Conservation (phyloP, 2,329 filamentous ascomycete species). For the Drechmeria coniospora region DNA sequence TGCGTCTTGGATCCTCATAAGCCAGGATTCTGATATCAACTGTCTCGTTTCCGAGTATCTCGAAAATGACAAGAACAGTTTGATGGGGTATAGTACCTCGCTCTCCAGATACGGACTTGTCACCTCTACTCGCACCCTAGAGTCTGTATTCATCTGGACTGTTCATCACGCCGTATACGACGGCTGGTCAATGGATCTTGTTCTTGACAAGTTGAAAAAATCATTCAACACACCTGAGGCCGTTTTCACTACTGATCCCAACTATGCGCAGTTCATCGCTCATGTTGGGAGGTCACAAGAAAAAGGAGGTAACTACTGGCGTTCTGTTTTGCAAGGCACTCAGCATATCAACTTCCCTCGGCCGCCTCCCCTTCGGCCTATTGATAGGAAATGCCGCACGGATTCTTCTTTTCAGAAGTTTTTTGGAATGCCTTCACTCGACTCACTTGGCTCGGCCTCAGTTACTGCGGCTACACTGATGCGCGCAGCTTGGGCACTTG, state of each 20-base stretch:
- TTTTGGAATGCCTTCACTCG: no score
- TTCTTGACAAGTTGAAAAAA: conserved; percentile 5
- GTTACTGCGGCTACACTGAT: background rate
- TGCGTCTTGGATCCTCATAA: background rate
- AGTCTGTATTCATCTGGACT: conserved; percentile 8
- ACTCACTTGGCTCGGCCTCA: background rate
- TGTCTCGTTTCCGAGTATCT: background rate
- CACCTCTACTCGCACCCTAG: background rate
- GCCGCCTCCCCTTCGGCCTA: no score
- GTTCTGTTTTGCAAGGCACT: no score
- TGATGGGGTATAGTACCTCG: background rate
- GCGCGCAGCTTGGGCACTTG: background rate
- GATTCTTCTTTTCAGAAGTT: no score
- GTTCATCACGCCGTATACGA: conserved; percentile 14
- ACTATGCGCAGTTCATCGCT: no score
- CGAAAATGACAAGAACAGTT: background rate
- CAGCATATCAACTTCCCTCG: no score
- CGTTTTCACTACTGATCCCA: no score
- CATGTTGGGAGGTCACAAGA: no score
- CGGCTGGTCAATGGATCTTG: conserved; percentile 9
- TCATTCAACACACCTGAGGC: conserved; percentile 3
- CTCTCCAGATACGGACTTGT: background rate
- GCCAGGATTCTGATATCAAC: no score
- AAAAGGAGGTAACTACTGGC: no score
- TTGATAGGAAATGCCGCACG: no score